Conservation (phyloP, 2,329 filamentous ascomycete species). For the Colletotrichum sp. region DNA sequence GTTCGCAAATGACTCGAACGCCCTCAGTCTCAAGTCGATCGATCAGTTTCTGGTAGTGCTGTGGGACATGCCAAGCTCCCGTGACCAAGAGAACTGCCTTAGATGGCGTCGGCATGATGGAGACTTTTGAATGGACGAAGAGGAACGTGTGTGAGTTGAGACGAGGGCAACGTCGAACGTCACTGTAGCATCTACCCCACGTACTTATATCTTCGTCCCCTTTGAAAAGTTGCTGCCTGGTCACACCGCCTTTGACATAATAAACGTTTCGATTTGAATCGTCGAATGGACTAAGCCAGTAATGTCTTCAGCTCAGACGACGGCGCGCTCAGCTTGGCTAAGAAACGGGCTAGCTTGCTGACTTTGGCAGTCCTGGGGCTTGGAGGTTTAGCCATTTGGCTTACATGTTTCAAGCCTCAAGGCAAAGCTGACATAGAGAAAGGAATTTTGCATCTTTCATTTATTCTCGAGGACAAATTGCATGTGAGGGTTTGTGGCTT, state of each 20-base stretch:
- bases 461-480: background rate
- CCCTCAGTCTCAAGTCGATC: background rate
- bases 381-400: background rate
- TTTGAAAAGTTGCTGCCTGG: background rate
- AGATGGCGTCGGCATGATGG: background rate
- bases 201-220: background rate
- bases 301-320: background rate
- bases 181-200: background rate
- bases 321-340: background rate
- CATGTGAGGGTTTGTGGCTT: rapidly evolving
- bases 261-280: background rate
- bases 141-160: background rate
- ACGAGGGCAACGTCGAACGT: background rate
- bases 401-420: background rate
- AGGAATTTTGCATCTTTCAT: background rate
- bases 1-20: background rate
- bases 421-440: background rate
- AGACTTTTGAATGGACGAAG: background rate
- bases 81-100: background rate
- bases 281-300: background rate
- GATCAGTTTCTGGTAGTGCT: background rate
- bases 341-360: background rate
- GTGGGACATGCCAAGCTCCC: background rate
- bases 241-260: background rate
- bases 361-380: background rate